phyloP scores from a whole-genome alignment of 2,329 filamentous ascomycete species.

The Cercospora nicotianae region DNA sequence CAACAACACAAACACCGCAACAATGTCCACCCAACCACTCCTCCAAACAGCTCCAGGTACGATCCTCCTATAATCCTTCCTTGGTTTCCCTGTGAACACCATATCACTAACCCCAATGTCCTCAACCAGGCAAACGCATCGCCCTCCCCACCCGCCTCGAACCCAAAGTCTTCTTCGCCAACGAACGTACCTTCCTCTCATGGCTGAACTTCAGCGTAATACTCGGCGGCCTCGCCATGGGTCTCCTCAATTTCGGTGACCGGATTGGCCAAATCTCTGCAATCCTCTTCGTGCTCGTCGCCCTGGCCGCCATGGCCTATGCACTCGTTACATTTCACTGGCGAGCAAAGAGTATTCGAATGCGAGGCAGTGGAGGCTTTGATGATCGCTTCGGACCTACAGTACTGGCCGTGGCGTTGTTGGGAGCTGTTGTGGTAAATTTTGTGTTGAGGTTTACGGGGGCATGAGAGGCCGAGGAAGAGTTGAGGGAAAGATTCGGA shows the following conservation, averaged over 20 bases:
- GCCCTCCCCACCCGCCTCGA: conserved; percentile 96
- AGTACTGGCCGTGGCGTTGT: conserved; percentile 78
- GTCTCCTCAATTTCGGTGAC: conserved; percentile 97
- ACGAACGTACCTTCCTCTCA: conserved; percentile 97
- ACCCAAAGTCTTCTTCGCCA: conserved; percentile 99
- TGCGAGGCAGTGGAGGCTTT: conserved; percentile 90
- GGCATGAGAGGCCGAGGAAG: conserved; percentile 5
- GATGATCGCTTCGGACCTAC: conserved; percentile 95
- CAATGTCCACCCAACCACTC: conserved; percentile 94
- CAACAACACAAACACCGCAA: conserved; percentile 31
- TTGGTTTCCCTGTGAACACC: background rate
- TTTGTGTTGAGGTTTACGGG: conserved; percentile 74
- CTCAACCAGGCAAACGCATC: conserved; percentile 81
- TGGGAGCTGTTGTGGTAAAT: conserved; percentile 92
- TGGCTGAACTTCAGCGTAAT: conserved; percentile 99
- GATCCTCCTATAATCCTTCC: conserved; percentile 24
- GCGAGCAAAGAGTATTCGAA: conserved; percentile 88
- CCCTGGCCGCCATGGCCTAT: conserved; percentile 94
- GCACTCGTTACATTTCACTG: conserved; percentile 95
- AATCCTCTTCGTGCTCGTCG: conserved; percentile 88
- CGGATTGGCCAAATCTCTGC: conserved; percentile 85
- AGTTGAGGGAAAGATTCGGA: background rate
- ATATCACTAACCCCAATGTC: conserved; percentile 15
- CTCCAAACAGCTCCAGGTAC: conserved; percentile 89
- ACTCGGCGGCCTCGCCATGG: conserved; percentile 91